These are phyloP conservation scores for Ceriops decandra DNA, from an alignment of 345 rosid species.

Conservation along the genomic window DNA sequence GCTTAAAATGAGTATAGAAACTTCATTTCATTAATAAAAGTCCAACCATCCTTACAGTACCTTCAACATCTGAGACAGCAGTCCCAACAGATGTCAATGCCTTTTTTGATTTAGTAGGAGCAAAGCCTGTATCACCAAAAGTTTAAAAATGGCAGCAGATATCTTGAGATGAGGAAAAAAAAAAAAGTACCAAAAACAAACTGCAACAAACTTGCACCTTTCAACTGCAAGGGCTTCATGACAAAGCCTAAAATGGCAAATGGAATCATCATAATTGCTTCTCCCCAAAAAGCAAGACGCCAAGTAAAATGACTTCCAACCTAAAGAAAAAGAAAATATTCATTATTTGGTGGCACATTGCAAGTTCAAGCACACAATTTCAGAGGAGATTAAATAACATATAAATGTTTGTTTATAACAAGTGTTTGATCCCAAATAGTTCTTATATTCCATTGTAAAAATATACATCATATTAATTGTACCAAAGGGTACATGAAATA, in stretches of 20 bases:
- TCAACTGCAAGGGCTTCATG: constrained; percentile 82
- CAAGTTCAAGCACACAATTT: constrained; percentile 5
- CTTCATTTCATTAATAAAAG: constrained; percentile 18
- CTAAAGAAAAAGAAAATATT: constrained; percentile 34
- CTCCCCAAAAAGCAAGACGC: constrained; percentile 92
- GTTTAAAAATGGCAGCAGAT: constrained; percentile 20
- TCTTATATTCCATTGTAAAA: neutral
- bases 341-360: neutral
- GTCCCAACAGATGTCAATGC: constrained; percentile 39
- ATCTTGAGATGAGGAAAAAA: neutral
- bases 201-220: constrained; percentile 47
- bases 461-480: too few species aligned
- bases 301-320: constrained; percentile 64
- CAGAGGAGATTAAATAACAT: neutral
- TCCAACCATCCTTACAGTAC: constrained; percentile 22
- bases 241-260: constrained; percentile 71
- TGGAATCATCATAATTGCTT: constrained; percentile 90
- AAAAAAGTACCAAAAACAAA: neutral
- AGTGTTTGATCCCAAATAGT: neutral
- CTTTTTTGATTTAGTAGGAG: constrained; percentile 41
- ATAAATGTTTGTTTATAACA: neutral
- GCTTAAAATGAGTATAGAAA: constrained; percentile 23
- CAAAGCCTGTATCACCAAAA: constrained; percentile 58
- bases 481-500: neutral
- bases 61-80: constrained; percentile 41